These are phyloP conservation scores for Eutrema heterophyllum DNA, from an alignment of 345 rosid genomes.

Conservation along the genomic window DNA sequence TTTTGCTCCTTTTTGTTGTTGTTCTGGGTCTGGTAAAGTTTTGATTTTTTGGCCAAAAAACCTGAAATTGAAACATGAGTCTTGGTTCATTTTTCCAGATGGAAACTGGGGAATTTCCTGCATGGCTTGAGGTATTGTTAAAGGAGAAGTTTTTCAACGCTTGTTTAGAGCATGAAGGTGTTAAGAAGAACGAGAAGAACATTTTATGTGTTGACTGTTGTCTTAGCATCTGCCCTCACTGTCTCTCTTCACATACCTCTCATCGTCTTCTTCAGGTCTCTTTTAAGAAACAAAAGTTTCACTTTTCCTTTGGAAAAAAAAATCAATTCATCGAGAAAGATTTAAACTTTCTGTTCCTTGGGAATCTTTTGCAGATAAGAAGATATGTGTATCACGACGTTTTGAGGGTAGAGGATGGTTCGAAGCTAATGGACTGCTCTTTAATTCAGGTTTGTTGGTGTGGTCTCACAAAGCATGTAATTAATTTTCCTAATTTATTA, in stretches of 20 bases:
- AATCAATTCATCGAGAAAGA: neutral
- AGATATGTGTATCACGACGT: slow-evolving; percentile 89
- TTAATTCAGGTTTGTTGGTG: slow-evolving; percentile 51
- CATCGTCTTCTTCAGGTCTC: slow-evolving; percentile 77
- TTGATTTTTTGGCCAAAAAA: neutral
- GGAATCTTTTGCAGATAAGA: slow-evolving; percentile 49
- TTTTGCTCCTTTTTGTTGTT: neutral
- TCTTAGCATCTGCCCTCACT: slow-evolving; percentile 74
- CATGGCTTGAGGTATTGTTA: slow-evolving; percentile 50
- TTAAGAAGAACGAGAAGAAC: slow-evolving; percentile 80
- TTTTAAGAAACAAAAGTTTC: neutral
- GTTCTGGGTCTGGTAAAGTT: neutral
- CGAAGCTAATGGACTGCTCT: slow-evolving; percentile 69
- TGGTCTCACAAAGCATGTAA: neutral
- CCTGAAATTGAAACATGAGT: slow-evolving; percentile 15
- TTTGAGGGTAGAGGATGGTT: slow-evolving; percentile 59
- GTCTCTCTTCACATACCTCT: slow-evolving; percentile 56
- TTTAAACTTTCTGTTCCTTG: neutral
- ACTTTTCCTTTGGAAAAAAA: neutral
- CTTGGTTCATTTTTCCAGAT: slow-evolving; percentile 4
- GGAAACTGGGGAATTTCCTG: slow-evolving; percentile 24
- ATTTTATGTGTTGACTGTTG: slow-evolving; percentile 79
- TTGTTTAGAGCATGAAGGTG: slow-evolving; percentile 56
- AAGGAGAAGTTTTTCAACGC: slow-evolving; percentile 82
- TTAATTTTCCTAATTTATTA: neutral